A percentile compares a stretch with the other conserved stretches of the same genome.
Conservation (phyloP, 495 filamentous ascomycete species). For the Pseudoneurospora amorphoporcata region DNA sequence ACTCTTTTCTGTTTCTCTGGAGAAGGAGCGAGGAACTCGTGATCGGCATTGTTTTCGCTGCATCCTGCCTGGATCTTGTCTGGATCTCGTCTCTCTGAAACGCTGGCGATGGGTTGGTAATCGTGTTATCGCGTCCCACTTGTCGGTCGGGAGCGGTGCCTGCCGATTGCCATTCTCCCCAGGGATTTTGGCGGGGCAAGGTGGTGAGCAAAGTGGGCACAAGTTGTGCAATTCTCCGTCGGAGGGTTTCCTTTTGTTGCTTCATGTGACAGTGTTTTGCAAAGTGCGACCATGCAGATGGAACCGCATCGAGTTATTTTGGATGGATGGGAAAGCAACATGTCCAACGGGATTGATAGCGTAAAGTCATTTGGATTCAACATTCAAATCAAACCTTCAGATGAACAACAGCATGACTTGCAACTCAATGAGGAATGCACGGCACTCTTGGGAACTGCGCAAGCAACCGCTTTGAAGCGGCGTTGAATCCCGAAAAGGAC, state of each 20-base stretch:
- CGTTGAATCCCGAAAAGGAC: not conserved
- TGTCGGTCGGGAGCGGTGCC: not conserved
- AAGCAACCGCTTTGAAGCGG: not conserved
- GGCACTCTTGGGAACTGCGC: not conserved
- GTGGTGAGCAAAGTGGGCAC: not conserved
- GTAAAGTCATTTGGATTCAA: not conserved
- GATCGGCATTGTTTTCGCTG: not conserved
- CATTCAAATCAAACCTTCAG: not conserved
- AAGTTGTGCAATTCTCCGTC: not conserved
- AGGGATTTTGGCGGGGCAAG: not conserved
- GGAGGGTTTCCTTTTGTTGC: not conserved
- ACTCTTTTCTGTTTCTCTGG: not conserved
- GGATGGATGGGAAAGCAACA: not conserved
- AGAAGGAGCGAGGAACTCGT: not conserved
- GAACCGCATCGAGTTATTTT: not conserved
- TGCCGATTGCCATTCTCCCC: not conserved
- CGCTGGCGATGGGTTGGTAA: not conserved
- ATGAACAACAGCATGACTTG: not conserved
- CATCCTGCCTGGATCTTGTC: not conserved
- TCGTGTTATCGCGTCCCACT: not conserved
- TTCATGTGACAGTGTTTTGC: not conserved
- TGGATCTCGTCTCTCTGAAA: not conserved
- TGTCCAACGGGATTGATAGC: not conserved
- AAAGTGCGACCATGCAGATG: not conserved
- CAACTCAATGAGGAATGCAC: not conserved